Conservation (phyloP, 441 rosid species). For the Monsonia emarginata region DNA sequence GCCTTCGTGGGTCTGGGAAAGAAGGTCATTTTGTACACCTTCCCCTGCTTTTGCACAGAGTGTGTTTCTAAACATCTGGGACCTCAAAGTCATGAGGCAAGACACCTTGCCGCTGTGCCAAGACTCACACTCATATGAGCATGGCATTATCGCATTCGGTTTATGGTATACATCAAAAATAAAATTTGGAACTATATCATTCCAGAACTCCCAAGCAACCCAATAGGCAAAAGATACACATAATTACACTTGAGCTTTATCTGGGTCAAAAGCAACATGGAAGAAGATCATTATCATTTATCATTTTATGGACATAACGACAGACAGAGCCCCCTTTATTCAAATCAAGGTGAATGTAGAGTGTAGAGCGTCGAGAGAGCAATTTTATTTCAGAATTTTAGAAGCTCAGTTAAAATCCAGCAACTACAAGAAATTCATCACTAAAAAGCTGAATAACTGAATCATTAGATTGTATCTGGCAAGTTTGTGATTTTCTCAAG, state of each 20-base stretch:
- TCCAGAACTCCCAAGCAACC: neutral
- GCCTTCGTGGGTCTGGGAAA: neutral
- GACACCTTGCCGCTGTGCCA: neutral
- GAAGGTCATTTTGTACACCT: neutral
- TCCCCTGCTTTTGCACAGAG: neutral
- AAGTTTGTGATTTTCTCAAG: too few species aligned
- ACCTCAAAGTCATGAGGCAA: neutral
- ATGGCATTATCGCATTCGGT: neutral
- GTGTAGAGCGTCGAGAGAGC: neutral
- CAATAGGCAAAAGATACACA: neutral
- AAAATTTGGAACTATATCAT: neutral
- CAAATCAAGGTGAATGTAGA: neutral
- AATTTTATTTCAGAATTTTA: neutral
- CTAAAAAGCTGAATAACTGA: neutral
- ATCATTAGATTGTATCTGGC: neutral
- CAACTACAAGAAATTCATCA: neutral
- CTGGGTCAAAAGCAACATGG: constrained; percentile 1
- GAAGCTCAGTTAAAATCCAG: neutral
- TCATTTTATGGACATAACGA: neutral
- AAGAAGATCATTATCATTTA: neutral
- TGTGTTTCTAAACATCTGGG: neutral
- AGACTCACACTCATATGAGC: neutral
- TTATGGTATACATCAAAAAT: neutral
- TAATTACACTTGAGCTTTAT: neutral
- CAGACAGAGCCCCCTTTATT: neutral